Base-by-base conservation (phyloP, 768 basidiomycete genomes). In the Pleurotus salmoneostramineus region DNA sequence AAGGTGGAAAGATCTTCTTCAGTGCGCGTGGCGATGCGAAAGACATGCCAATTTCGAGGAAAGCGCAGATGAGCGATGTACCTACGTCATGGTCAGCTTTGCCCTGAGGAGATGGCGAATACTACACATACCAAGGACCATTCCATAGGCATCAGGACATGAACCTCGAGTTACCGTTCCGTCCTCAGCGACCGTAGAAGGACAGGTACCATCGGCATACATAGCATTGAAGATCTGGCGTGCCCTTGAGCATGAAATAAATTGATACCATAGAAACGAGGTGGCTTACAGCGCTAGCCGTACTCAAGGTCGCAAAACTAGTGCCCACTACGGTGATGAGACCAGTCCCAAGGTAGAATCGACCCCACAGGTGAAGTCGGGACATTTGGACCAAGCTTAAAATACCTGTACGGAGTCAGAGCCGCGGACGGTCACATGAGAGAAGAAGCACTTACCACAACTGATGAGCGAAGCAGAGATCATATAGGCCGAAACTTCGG, bases 101-200 rank as follows among this genome's bases (percentile, higher is more conserved):
- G 42, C 12, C 42, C 12, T 44, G 15, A 14, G 31, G n/a, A 21
- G 47, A 11, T 15, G 2, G 21, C 21, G 32, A 46, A 27, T 44
- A 27, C 27, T 32, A 42, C 12, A 62, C 74, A 45, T 63, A 83
- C 91, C 88, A 32, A 93, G 78, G 3, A 93, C 74, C 72, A 80
- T 87, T 21, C 91, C 91, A 64, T 88, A 93, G 0, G 90, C 91
- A 56, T 91, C 88, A 0, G 89, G 91, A 68, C 90, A 93, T 6
- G 88, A 65, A 0, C 74, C 78, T 5, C 82, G 78, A 10, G 79
- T 81, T 14, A 83, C 69, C 0, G 77, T 81, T 0, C 91, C 91
- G 62, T 89, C 83, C 0, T 79, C 69, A 8, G 70, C 74, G 0
- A 75, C 78, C 2, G 75, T 79, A 0, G 80, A 82, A 0, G 88